A percentile compares a stretch with the other conserved stretches of the same genome.
These are phyloP conservation scores for Symbiodinium natans DNA, from an alignment of 73 alveolate genomes.

Conservation along the genomic window DNA sequence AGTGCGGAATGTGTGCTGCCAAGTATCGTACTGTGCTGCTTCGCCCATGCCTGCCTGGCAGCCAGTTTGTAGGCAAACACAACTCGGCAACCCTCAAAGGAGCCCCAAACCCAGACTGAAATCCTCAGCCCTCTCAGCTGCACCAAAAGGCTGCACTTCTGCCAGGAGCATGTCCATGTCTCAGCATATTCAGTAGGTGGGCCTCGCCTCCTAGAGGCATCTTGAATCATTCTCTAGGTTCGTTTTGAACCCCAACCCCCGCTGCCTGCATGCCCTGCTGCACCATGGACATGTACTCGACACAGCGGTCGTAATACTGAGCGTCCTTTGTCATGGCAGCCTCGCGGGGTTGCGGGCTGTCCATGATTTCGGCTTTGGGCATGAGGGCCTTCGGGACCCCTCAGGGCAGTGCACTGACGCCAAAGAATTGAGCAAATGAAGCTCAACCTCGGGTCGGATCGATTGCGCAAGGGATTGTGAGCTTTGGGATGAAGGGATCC, in stretches of 20 bases:
- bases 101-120: not conserved
- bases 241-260: too few relatives aligned
- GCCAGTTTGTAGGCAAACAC: not conserved
- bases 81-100: too few relatives aligned
- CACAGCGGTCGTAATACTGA: slow-evolving; percentile 66
- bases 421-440: too few relatives aligned
- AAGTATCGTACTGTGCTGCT: not conserved
- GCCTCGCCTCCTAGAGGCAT: too few relatives aligned
- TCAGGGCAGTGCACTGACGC: too few relatives aligned
- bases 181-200: not conserved
- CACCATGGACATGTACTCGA: slow-evolving; percentile 19
- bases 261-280: not conserved
- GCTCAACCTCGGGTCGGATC: too few relatives aligned
- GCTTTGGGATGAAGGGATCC: too few relatives aligned
- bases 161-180: not conserved
- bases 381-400: too few relatives aligned
- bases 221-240: too few relatives aligned
- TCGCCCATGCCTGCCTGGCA: not conserved
- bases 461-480: too few relatives aligned
- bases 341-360: not conserved
- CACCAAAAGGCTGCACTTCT: not conserved
- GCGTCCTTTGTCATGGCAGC: slow-evolving; percentile 34
- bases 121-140: not conserved
- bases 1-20: too few relatives aligned
- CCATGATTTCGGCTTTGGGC: too few relatives aligned